These are phyloP conservation scores for Sporisorium iseilematis-ciliati DNA, from an alignment of 1,284 basidiomycete genomes.

Conservation along the genomic window DNA sequence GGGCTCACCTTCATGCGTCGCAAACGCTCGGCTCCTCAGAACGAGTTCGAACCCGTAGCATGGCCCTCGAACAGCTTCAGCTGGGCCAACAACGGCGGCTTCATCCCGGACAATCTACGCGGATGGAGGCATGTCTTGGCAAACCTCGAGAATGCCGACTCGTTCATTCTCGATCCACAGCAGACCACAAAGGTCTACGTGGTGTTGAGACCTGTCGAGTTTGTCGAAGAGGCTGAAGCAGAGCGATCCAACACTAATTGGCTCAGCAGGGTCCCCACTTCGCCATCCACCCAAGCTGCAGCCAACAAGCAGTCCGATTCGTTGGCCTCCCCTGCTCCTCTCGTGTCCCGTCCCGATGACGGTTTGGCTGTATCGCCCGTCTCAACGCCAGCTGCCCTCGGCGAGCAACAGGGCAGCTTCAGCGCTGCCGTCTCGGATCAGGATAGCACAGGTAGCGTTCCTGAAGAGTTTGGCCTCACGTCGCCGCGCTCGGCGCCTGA, in stretches of 20 bases:
- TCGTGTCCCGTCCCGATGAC: constrained; percentile 15
- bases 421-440: constrained; percentile 37
- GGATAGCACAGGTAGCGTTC: constrained; percentile 21
- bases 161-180: constrained; percentile 56
- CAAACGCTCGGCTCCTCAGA: constrained; percentile 46
- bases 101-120: constrained; percentile 58
- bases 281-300: constrained; percentile 17
- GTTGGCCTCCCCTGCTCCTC: constrained; percentile 5
- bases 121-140: constrained; percentile 63
- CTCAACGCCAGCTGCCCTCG: constrained; percentile 42
- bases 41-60: constrained; percentile 41
- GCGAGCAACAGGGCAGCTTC: constrained; percentile 37
- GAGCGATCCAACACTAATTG: constrained; percentile 17
- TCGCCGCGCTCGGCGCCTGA: constrained; percentile 52
- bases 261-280: constrained; percentile 25
- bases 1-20: constrained; percentile 58
- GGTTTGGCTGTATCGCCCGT: constrained; percentile 25
- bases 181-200: constrained; percentile 57
- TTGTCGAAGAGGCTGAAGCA: constrained; percentile 46
- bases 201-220: constrained; percentile 53
- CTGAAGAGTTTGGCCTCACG: constrained; percentile 33
- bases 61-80: constrained; percentile 61
- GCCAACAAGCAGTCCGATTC: constrained; percentile 23
- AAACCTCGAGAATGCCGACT: constrained; percentile 60
- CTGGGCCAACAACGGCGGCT: constrained; percentile 63